phyloP scores from a whole-genome alignment of 2,329 filamentous ascomycete species.

The Scleromitrula shiraiana region DNA sequence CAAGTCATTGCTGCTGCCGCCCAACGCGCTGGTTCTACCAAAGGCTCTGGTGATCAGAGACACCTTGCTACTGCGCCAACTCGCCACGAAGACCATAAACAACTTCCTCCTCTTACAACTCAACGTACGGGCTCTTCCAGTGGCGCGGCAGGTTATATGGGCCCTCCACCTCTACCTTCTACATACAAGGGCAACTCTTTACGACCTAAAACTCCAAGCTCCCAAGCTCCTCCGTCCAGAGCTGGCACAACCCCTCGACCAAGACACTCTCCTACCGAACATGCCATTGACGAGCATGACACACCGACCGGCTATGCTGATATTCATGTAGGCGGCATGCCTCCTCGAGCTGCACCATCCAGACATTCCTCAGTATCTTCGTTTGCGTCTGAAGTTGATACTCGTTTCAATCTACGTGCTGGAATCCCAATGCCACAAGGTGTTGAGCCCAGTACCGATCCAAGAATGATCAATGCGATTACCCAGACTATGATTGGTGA shows the following conservation, averaged over 20 bases:
- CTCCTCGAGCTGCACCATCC: conserved; percentile 36
- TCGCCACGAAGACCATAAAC: conserved; percentile 61
- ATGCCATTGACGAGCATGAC: conserved; percentile 41
- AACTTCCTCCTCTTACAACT: conserved; percentile 71
- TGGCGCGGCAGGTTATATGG: conserved; percentile 52
- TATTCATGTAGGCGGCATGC: conserved; percentile 43
- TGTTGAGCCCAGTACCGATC: conserved; percentile 70
- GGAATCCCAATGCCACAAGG: conserved; percentile 47
- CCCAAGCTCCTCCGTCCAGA: conserved; percentile 34
- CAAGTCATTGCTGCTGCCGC: conserved; percentile 74
- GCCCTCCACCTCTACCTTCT: conserved; percentile 74
- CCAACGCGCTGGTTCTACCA: conserved; percentile 45
- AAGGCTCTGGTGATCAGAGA: conserved; percentile 3
- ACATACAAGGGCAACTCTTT: conserved; percentile 45
- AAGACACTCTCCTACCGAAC: conserved; percentile 43
- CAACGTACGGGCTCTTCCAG: conserved; percentile 46
- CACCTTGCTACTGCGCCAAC: background rate
- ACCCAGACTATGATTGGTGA: conserved; percentile 99
- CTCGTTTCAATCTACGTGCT: conserved; percentile 72
- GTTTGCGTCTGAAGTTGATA: conserved; percentile 89
- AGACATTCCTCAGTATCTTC: conserved; percentile 86
- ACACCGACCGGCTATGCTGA: no score
- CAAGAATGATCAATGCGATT: conserved; percentile 97
- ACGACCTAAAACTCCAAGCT: conserved; percentile 55
- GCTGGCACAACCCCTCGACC: conserved; percentile 40